These are phyloP conservation scores for Acanthamoeba lenticulata DNA, from an alignment of 208 protist genomes.

Conservation along the genomic window DNA sequence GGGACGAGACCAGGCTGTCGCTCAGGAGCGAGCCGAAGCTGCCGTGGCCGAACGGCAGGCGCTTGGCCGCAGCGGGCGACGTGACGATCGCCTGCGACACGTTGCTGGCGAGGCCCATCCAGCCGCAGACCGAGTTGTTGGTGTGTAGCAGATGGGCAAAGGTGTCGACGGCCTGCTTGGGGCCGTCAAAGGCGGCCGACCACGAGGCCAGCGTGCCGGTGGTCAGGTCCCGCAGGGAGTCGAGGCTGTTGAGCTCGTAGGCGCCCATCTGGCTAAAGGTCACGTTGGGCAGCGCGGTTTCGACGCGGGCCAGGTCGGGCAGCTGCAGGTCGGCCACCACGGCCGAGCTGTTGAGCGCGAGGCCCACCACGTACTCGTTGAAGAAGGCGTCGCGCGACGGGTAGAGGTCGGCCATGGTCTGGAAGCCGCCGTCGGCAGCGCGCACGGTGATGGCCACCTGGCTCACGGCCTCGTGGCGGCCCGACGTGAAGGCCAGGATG, in stretches of 20 bases:
- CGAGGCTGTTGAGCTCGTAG: neutral
- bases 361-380: neutral
- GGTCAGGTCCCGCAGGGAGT: neutral
- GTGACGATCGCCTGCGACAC: neutral
- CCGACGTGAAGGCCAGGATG: neutral
- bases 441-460: neutral
- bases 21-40: slow-evolving; percentile 23
- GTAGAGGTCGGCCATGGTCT: neutral
- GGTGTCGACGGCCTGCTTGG: neutral
- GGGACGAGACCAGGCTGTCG: neutral
- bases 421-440: neutral
- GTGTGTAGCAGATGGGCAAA: slow-evolving; percentile 7
- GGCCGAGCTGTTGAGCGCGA: neutral
- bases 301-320: neutral
- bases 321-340: neutral
- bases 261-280: neutral
- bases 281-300: neutral
- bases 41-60: neutral
- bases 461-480: neutral
- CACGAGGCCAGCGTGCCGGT: neutral
- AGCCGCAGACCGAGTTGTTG: slow-evolving; percentile 29
- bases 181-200: neutral
- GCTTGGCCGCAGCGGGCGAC: neutral
- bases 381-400: slow-evolving; percentile 31
- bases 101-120: slow-evolving; percentile 38